Conservation (phyloP, 2,329 filamentous ascomycete genomes). For the Phyllosticta citriasiana region DNA sequence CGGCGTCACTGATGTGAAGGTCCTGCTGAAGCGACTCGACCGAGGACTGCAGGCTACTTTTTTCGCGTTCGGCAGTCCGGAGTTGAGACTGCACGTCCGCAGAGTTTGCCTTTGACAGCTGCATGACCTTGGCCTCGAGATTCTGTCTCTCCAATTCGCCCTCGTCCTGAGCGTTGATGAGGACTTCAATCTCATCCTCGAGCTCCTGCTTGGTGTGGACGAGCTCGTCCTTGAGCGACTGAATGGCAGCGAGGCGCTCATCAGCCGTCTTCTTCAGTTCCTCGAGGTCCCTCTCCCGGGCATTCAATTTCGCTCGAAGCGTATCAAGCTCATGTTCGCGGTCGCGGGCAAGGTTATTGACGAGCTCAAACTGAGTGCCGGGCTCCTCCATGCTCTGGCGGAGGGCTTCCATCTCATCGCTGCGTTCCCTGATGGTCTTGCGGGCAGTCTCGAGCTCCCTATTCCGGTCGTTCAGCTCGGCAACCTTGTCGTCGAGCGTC, state of each 20-base stretch:
- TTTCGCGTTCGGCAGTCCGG: conserved; percentile 25
- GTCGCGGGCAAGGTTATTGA: conserved; percentile 33
- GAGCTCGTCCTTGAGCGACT: conserved; percentile 42
- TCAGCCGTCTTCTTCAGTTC: conserved; percentile 24
- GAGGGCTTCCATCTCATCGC: conserved; percentile 27
- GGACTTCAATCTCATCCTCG: conserved; percentile 45
- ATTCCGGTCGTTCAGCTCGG: conserved; percentile 24
- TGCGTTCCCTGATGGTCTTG: conserved; percentile 25
- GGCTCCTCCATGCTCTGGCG: conserved; percentile 26
- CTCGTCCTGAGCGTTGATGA: conserved; percentile 35
- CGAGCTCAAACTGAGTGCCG: conserved; percentile 30
- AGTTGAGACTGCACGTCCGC: conserved; percentile 43
- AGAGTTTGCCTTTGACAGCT: conserved; percentile 21
- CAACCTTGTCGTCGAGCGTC: conserved; percentile 25
- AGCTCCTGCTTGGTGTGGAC: conserved; percentile 19
- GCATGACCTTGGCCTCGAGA: conserved; percentile 47
- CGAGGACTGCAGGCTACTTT: conserved; percentile 24
- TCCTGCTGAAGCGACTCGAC: conserved; percentile 27
- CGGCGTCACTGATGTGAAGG: conserved; percentile 24
- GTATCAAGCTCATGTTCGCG: conserved; percentile 44
- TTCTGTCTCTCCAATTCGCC: conserved; percentile 42
- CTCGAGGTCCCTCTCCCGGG: conserved; percentile 22
- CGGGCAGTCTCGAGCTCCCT: conserved; percentile 27
- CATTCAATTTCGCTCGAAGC: conserved; percentile 36
- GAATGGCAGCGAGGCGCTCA: conserved; percentile 34